Percentiles rank a stretch among this genome's conserved stretches.
phyloP scores from a whole-genome alignment of 257 asterid species.

The Voacanga thouarsii region DNA sequence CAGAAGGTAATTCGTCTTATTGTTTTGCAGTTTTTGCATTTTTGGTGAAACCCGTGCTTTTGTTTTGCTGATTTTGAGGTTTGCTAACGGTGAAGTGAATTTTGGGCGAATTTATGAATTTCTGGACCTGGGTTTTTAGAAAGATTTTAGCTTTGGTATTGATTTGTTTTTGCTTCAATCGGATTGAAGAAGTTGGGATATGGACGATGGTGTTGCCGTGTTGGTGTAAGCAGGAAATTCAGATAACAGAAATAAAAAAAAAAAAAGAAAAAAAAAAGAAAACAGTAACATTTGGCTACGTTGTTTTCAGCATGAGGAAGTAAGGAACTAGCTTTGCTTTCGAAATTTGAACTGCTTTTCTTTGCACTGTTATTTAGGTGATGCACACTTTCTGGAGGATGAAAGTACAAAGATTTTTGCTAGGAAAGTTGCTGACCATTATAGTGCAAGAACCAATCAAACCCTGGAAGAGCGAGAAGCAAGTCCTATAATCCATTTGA shows the following conservation, averaged over 20 bases:
- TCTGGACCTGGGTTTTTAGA: neutral
- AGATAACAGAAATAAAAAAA: neutral
- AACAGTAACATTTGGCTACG: neutral
- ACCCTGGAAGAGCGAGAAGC: conserved; percentile 95
- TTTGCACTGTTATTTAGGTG: conserved; percentile 33
- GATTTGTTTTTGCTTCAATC: neutral
- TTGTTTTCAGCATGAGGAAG: conserved; percentile 1
- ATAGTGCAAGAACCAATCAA: conserved; percentile 92
- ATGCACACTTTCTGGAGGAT: conserved; percentile 60
- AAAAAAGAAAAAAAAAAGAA: neutral
- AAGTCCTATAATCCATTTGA: conserved; percentile 95
- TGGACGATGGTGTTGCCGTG: neutral
- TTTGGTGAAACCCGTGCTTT: neutral
- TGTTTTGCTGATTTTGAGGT: conserved; percentile 1
- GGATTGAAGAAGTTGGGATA: conserved; percentile 16
- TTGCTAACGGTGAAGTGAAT: conserved; percentile 1
- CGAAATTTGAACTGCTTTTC: conserved; percentile 1
- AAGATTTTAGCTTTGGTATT: conserved; percentile 18
- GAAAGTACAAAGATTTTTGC: conserved; percentile 73
- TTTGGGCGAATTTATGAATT: neutral
- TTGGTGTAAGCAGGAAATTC: neutral
- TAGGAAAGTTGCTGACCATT: conserved; percentile 95
- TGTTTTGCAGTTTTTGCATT: neutral
- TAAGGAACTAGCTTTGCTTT: neutral
- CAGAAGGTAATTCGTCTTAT: conserved; percentile 45